Percentiles rank a stretch among this genome's conserved stretches.
phyloP scores from a whole-genome alignment of 2,329 filamentous ascomycete genomes.

The Curvularia spicifera region DNA sequence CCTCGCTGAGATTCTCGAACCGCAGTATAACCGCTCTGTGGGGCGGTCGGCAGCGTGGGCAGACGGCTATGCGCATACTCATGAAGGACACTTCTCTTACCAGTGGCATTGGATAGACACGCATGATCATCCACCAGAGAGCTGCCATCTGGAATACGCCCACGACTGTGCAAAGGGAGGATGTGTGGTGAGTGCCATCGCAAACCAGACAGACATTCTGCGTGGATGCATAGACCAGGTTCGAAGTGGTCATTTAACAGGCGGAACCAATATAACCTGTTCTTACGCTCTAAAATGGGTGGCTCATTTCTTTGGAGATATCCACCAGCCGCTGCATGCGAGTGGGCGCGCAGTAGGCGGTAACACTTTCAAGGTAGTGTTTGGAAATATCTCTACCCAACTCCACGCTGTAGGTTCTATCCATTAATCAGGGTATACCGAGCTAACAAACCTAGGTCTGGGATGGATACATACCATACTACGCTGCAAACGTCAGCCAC shows the following conservation, averaged over 20 bases:
- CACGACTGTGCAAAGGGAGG: conserved; percentile 49
- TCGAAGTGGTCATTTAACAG: conserved; percentile 29
- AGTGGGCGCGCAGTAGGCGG: conserved; percentile 49
- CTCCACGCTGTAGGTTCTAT: conserved; percentile 46
- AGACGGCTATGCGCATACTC: conserved; percentile 49
- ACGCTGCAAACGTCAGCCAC: conserved; percentile 41
- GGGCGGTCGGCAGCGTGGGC: conserved; percentile 51
- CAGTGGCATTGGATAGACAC: conserved; percentile 54
- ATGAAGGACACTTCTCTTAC: conserved; percentile 50
- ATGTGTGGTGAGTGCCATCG: conserved; percentile 52
- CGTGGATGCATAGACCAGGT: conserved; percentile 44
- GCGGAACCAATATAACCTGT: conserved; percentile 46
- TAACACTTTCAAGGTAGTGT: conserved; percentile 49
- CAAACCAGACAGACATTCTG: conserved; percentile 51
- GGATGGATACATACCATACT: conserved; percentile 50
- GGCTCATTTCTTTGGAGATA: conserved; percentile 52
- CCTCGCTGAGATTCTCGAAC: conserved; percentile 47
- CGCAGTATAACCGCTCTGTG: conserved; percentile 50
- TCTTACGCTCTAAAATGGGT: conserved; percentile 53
- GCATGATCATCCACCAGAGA: conserved; percentile 42
- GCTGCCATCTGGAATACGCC: conserved; percentile 47
- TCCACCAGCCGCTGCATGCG: conserved; percentile 52
- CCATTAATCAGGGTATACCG: background rate
- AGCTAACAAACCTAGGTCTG: conserved; percentile 43
- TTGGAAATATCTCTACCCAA: conserved; percentile 42